Conservation (phyloP, 352 stramenopile species). For the Peronosclerospora sorghi region DNA sequence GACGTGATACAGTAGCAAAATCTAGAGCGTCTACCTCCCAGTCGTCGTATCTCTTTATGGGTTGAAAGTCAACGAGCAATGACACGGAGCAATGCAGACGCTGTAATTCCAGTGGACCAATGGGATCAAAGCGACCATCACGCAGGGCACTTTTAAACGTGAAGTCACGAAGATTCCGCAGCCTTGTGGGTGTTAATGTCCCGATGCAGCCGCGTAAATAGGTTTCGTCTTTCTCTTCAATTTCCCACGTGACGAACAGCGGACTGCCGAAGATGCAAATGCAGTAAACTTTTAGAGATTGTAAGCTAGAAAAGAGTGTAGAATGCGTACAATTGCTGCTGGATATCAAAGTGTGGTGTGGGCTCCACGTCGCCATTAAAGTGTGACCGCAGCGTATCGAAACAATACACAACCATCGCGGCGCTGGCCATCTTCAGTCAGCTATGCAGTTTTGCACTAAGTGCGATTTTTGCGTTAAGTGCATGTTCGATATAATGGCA, state of each 20-base stretch:
- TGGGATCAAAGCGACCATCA: conserved; percentile 68
- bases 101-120: conserved; percentile 50
- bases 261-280: conserved; percentile 19
- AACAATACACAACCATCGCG: conserved; percentile 79
- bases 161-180: conserved; percentile 67
- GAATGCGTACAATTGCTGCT: conserved; percentile 36
- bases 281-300: too few species aligned
- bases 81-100: conserved; percentile 68
- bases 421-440: conserved; percentile 55
- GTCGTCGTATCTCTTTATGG: conserved; percentile 63
- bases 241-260: conserved; percentile 82
- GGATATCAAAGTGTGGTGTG: conserved; percentile 38
- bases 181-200: conserved; percentile 49
- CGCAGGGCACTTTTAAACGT: conserved; percentile 75
- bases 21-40: conserved; percentile 54
- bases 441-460: too few species aligned
- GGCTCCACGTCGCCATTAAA: conserved; percentile 44
- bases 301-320: not conserved
- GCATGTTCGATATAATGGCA: too few species aligned
- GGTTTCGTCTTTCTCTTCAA: conserved; percentile 35
- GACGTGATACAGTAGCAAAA: not conserved
- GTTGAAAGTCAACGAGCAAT: conserved; percentile 72
- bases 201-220: conserved; percentile 69
- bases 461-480: too few species aligned
- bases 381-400: conserved; percentile 68